Percentiles rank a stretch among this genome's conserved stretches.
Evolutionary conservation across 495 filamentous ascomycete species (phyloP).

Genomic region (Hypoxylon subgilvum): DNA sequence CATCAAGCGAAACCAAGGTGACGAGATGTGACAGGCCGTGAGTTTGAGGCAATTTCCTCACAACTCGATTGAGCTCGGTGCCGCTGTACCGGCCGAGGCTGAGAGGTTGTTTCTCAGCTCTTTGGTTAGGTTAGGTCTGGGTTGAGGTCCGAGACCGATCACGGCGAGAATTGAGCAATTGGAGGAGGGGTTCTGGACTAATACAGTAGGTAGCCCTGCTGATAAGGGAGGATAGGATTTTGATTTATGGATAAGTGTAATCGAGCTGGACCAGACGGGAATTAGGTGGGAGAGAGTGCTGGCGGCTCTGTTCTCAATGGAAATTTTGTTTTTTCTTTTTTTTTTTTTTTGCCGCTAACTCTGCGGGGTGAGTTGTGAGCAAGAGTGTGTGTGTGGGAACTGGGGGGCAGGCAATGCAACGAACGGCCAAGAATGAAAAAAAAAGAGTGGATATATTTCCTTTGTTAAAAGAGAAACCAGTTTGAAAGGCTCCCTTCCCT

Average conservation of each 20-base stretch:
- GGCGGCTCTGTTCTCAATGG: conserved; percentile 16
- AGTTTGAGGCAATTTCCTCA: conserved; percentile 32
- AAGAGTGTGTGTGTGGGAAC: too few relatives aligned
- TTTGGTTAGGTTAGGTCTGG: not conserved
- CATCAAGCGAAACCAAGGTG: conserved; percentile 29
- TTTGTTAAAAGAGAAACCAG: not conserved
- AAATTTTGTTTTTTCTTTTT: conserved; percentile 26
- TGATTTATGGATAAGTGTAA: too few relatives aligned
- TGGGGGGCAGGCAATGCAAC: too few relatives aligned
- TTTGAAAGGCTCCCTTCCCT: too few relatives aligned
- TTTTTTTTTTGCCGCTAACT: conserved; percentile 34
- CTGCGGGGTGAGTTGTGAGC: conserved; percentile 28
- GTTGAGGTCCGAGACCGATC: conserved; percentile 37
- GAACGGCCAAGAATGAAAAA: too few relatives aligned
- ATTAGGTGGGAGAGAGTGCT: conserved; percentile 9
- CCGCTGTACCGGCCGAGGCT: conserved; percentile 34
- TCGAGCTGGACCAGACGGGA: too few relatives aligned
- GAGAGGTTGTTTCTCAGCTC: conserved; percentile 20
- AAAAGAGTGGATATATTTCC: conserved; percentile 11
- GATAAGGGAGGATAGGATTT: not conserved
- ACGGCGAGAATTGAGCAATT: conserved; percentile 39
- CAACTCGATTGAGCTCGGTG: conserved; percentile 31
- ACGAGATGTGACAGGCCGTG: conserved; percentile 34
- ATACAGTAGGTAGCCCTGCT: conserved; percentile 12
- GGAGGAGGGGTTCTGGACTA: conserved; percentile 30